Conservation (phyloP, 306 rosid genomes). For the Astragalus glycyphyllos region DNA sequence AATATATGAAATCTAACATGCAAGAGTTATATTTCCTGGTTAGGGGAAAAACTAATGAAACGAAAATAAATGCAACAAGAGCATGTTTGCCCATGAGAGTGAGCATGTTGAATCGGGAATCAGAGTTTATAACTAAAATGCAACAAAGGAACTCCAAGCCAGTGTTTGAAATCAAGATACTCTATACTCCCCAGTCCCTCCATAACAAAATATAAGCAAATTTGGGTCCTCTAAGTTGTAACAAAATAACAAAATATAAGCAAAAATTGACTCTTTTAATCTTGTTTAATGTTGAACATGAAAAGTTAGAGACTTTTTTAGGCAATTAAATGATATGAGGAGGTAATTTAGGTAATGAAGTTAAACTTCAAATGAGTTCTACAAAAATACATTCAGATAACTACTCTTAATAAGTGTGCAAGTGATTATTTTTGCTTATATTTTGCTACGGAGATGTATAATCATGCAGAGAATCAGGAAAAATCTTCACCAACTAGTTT, state of each 20-base stretch:
- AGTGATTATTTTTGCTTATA: too few species aligned
- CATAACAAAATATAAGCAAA: too few species aligned
- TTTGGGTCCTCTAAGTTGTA: too few species aligned
- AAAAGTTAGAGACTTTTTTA: too few species aligned
- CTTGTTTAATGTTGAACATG: too few species aligned
- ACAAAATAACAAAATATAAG: too few species aligned
- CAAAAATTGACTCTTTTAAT: too few species aligned
- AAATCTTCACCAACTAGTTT: constrained; percentile 26
- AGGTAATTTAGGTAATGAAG: too few species aligned
- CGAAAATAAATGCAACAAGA: constrained; percentile 6
- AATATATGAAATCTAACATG: constrained; percentile 13
- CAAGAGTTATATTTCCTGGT: not conserved
- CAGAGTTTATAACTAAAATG: constrained; percentile 26
- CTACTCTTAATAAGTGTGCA: too few species aligned
- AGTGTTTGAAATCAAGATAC: constrained; percentile 29
- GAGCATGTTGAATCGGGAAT: constrained; percentile 10
- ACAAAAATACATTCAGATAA: too few species aligned
- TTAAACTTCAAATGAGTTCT: too few species aligned
- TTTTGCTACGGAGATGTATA: not conserved
- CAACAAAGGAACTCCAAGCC: not conserved
- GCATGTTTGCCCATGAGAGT: not conserved
- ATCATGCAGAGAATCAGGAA: not conserved
- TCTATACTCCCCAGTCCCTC: not conserved
- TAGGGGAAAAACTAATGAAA: constrained; percentile 3
- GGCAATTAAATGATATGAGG: too few species aligned